A percentile compares a stretch with the other conserved stretches of the same genome.
These are phyloP conservation scores for Solanum arcanum DNA, from an alignment of 257 asterid genomes.

Conservation along the genomic window DNA sequence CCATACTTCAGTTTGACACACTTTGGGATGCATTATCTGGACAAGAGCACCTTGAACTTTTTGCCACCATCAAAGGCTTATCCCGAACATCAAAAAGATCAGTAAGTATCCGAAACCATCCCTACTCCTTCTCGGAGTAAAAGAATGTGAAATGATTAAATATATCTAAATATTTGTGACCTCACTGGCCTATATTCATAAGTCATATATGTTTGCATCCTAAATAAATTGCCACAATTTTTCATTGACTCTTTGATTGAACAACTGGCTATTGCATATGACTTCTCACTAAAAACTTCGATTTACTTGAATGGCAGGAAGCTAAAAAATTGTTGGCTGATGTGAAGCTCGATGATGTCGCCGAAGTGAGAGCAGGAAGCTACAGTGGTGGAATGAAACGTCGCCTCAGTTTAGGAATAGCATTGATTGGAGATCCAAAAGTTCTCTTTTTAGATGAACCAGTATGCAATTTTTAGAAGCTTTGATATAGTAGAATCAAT, in stretches of 20 bases:
- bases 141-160: neutral
- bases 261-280: neutral
- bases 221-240: neutral
- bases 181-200: neutral
- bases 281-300: neutral
- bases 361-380: constrained; percentile 14
- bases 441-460: constrained; percentile 29
- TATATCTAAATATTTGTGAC: neutral
- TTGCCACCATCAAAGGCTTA: constrained; percentile 29
- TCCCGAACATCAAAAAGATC: neutral
- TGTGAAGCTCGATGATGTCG: constrained; percentile 12
- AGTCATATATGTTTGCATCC: neutral
- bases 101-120: constrained; percentile 1
- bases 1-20: constrained; percentile 15
- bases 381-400: constrained; percentile 30
- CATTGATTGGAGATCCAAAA: constrained; percentile 22
- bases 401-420: constrained; percentile 25
- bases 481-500: neutral
- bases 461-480: neutral
- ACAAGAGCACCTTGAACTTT: constrained; percentile 25
- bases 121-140: neutral
- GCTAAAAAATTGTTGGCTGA: constrained; percentile 9
- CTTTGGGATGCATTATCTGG: constrained; percentile 27
- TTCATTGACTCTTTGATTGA: neutral
- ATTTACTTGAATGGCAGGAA: constrained; percentile 4